phyloP scores from a whole-genome alignment of 805 yeast species.

The Hemisphaericaspora nanyangensis region DNA sequence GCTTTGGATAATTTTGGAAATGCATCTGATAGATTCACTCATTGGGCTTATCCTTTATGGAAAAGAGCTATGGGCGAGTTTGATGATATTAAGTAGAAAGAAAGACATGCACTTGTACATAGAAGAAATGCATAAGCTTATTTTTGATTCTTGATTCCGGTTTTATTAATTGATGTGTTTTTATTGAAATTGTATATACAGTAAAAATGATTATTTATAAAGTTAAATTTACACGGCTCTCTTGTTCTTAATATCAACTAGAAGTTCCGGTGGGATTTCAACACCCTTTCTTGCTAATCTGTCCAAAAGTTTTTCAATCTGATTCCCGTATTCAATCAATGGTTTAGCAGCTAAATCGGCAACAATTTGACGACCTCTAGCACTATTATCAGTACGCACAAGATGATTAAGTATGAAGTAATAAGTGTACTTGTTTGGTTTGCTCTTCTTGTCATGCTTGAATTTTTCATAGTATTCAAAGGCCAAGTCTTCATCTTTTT shows the following conservation, averaged over 20 bases:
- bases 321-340: constrained; percentile 32
- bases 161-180: too few species aligned
- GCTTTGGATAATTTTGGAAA: constrained; percentile 70
- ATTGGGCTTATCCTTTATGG: constrained; percentile 67
- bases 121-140: constrained; percentile 14
- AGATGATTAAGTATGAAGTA: constrained; percentile 44
- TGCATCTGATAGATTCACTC: constrained; percentile 64
- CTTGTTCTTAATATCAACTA: background rate
- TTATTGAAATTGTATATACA: too few species aligned
- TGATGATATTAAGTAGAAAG: constrained; percentile 10
- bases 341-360: constrained; percentile 31
- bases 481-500: constrained; percentile 35
- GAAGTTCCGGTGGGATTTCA: background rate
- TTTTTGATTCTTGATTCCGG: background rate
- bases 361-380: constrained; percentile 31
- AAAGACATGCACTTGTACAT: too few species aligned
- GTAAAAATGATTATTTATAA: too few species aligned
- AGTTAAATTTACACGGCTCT: background rate
- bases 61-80: constrained; percentile 64
- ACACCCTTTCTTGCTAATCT: background rate
- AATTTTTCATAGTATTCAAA: constrained; percentile 36
- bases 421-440: constrained; percentile 50
- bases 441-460: constrained; percentile 16
- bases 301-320: constrained; percentile 29
- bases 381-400: constrained; percentile 24